These are phyloP conservation scores for Eutrema yunnanense DNA, from an alignment of 345 rosid species.

Conservation along the genomic window DNA sequence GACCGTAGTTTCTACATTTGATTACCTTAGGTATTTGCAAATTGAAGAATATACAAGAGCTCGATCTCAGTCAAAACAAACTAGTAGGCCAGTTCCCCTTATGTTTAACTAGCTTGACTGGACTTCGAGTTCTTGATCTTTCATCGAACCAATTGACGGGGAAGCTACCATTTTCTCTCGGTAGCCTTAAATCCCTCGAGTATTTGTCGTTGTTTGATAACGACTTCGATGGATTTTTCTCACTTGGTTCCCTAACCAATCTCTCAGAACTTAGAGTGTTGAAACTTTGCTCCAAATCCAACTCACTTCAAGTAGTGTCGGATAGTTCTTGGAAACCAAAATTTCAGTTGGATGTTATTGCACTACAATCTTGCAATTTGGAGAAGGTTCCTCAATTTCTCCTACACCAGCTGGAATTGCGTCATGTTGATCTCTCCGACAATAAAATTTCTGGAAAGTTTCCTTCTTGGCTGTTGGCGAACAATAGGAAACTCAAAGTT, in stretches of 20 bases:
- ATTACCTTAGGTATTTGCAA: not conserved
- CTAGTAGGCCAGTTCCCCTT: not conserved
- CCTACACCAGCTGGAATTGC: constrained; percentile 2
- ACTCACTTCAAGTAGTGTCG: not conserved
- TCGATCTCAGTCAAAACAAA: not conserved
- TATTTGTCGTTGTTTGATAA: constrained; percentile 8
- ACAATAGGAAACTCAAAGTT: not conserved
- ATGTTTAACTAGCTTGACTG: not conserved
- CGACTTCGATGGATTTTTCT: not conserved
- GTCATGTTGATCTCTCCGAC: constrained; percentile 10
- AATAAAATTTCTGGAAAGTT: not conserved
- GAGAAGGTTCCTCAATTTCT: constrained; percentile 19
- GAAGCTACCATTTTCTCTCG: not conserved
- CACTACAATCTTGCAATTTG: constrained; percentile 2
- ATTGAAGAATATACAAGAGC: constrained; percentile 3
- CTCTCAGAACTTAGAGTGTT: constrained; percentile 15
- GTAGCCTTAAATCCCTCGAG: constrained; percentile 4
- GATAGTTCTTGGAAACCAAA: constrained; percentile 5
- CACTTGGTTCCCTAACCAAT: not conserved
- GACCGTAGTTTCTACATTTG: not conserved
- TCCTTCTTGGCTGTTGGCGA: constrained; percentile 10
- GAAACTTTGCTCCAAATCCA: not conserved
- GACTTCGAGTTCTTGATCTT: constrained; percentile 19
- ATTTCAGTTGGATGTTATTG: constrained; percentile 4
- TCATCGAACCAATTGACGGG: constrained; percentile 8